Percentiles rank a stretch among this genome's conserved stretches.
Evolutionary conservation across 139 green algal species (phyloP).

Genomic region (Yamagishiella unicocca): DNA sequence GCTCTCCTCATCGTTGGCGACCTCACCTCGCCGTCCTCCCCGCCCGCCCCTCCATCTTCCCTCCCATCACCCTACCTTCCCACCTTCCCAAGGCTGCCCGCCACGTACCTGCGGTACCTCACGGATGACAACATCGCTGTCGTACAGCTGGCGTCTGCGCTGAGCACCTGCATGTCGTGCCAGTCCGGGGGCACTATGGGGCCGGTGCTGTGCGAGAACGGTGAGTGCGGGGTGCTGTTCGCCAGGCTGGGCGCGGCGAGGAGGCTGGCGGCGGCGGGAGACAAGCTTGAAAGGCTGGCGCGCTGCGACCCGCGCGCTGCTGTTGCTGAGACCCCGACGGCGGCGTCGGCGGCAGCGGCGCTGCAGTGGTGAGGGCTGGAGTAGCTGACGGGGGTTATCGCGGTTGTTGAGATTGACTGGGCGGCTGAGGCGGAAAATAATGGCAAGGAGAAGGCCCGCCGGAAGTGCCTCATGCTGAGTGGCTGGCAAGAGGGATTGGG

Average conservation of each 20-base stretch:
- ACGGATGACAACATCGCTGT: neutral
- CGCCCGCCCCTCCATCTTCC: neutral
- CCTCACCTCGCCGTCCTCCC: neutral
- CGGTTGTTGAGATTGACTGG: too few relatives aligned
- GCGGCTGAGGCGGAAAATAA: too few relatives aligned
- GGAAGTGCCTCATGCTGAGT: too few relatives aligned
- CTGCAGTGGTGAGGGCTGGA: too few relatives aligned
- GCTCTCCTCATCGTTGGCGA: too few relatives aligned
- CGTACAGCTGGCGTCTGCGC: neutral
- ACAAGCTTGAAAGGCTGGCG: slow-evolving; percentile 43
- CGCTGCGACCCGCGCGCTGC: neutral
- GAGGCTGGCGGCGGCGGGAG: slow-evolving; percentile 7
- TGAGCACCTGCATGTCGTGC: slow-evolving; percentile 69
- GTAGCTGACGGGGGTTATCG: too few relatives aligned
- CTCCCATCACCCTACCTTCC: neutral
- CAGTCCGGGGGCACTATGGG: slow-evolving; percentile 70
- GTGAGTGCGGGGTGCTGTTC: slow-evolving; percentile 76
- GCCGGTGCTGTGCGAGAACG: slow-evolving; percentile 76
- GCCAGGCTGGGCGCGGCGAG: slow-evolving; percentile 51
- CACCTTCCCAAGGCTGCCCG: neutral
- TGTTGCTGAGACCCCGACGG: neutral
- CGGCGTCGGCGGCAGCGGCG: too few relatives aligned
- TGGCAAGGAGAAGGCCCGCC: too few relatives aligned
- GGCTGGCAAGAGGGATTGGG: too few relatives aligned
- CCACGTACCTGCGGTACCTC: slow-evolving; percentile 6